Conservation (phyloP, 176 grass and related monocot species). For the Aegilops umbellulata region DNA sequence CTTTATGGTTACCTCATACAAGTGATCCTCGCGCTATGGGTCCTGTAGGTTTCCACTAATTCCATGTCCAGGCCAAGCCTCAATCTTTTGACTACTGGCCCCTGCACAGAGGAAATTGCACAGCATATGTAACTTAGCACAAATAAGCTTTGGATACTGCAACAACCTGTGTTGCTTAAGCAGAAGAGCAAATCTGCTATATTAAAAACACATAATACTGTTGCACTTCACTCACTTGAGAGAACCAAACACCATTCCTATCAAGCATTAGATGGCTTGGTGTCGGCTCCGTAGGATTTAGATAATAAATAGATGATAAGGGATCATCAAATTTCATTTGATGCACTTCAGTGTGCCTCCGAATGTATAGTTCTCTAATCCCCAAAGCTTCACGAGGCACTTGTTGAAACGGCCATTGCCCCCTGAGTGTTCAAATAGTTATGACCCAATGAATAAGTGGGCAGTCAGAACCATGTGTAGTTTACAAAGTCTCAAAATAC, state of each 20-base stretch:
- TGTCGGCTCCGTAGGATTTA: neutral
- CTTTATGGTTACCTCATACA: constrained; percentile 57
- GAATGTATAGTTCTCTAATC: constrained; percentile 62
- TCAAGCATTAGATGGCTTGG: constrained; percentile 64
- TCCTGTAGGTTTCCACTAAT: constrained; percentile 39
- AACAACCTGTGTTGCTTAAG: neutral
- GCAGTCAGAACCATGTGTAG: neutral
- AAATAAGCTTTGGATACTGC: constrained; percentile 13
- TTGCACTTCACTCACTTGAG: constrained; percentile 43
- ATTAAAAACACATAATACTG: neutral
- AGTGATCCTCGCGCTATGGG: constrained; percentile 82
- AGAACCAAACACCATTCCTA: constrained; percentile 46
- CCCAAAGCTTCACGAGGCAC: constrained; percentile 41
- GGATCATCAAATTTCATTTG: constrained; percentile 86
- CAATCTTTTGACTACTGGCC: constrained; percentile 41
- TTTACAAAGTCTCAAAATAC: neutral
- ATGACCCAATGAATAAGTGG: neutral
- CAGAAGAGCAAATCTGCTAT: constrained; percentile 3
- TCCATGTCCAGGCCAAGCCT: constrained; percentile 27
- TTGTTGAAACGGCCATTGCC: constrained; percentile 65
- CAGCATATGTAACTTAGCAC: constrained; percentile 4
- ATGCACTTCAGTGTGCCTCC: constrained; percentile 51
- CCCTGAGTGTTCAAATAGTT: constrained; percentile 42
- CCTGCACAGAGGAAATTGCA: constrained; percentile 53
- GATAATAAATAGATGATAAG: constrained; percentile 9